A percentile compares a stretch with the other conserved stretches of the same genome.
Conservation (phyloP, 1,139 yeast genomes). For the Yamadazyma trypodendri region DNA sequence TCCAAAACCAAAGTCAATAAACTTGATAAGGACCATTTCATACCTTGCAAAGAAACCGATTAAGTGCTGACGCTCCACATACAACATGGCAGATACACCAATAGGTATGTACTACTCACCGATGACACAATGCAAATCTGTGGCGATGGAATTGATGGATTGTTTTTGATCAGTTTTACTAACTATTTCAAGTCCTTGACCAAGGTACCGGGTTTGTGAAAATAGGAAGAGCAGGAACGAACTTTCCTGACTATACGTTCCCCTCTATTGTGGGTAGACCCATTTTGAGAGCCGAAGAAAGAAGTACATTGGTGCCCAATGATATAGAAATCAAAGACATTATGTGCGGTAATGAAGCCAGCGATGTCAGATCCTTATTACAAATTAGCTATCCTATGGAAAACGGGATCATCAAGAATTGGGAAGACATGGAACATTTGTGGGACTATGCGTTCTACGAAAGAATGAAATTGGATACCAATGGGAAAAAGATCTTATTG, state of each 20-base stretch:
- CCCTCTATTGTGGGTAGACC: slow-evolving; percentile 99
- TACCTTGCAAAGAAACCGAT: too few species aligned
- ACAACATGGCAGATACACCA: slow-evolving; percentile 46
- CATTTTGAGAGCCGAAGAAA: slow-evolving; percentile 93
- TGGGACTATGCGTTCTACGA: slow-evolving; percentile 99
- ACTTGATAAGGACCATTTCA: too few species aligned
- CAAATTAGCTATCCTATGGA: slow-evolving; percentile 98
- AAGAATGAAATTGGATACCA: slow-evolving; percentile 72
- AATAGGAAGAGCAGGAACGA: slow-evolving; percentile 95
- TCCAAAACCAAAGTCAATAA: too few species aligned
- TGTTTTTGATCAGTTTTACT: slow-evolving; percentile 11
- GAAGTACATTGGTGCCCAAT: slow-evolving; percentile 53
- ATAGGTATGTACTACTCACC: slow-evolving; percentile 47
- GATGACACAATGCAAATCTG: background rate
- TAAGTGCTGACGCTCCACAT: background rate
- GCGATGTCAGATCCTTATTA: slow-evolving; percentile 82
- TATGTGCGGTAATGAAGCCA: slow-evolving; percentile 97
- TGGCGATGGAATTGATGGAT: slow-evolving; percentile 1
- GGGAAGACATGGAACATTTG: slow-evolving; percentile 98
- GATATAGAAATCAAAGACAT: slow-evolving; percentile 81
- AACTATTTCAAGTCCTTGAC: slow-evolving; percentile 67
- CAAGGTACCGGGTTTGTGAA: slow-evolving; percentile 98
- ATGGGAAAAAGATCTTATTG: slow-evolving; percentile 76
- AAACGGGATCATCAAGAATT: slow-evolving; percentile 92
- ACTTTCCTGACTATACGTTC: slow-evolving; percentile 97